These are phyloP conservation scores for Lithohypha guttulata DNA, from an alignment of 2,329 filamentous ascomycete species.

Conservation along the genomic window DNA sequence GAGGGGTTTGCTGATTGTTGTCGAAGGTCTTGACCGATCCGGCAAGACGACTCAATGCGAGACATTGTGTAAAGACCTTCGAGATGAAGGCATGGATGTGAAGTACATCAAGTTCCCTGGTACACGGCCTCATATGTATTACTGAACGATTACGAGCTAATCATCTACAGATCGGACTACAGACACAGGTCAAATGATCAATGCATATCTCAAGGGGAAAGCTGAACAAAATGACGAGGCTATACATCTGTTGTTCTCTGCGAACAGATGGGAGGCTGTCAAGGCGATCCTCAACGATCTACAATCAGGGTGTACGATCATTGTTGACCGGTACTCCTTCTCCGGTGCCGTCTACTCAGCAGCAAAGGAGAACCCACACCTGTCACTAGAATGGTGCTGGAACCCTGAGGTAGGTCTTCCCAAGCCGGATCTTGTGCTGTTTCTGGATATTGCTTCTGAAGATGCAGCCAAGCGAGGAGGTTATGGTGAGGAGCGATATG, in stretches of 20 bases:
- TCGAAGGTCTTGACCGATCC: constrained; percentile 81
- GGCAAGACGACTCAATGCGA: constrained; percentile 88
- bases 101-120: constrained; percentile 57
- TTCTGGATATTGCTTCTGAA: constrained; percentile 68
- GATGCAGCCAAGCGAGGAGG: constrained; percentile 68
- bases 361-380: constrained; percentile 63
- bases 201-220: constrained; percentile 64
- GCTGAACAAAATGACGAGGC: constrained; percentile 72
- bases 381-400: constrained; percentile 70
- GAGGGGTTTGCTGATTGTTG: constrained; percentile 62
- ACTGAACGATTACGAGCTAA: neutral
- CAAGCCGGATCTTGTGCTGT: constrained; percentile 75
- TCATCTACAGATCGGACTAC: constrained; percentile 59
- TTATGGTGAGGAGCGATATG: constrained; percentile 81
- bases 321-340: constrained; percentile 92
- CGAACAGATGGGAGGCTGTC: constrained; percentile 73
- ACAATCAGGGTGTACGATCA: constrained; percentile 57
- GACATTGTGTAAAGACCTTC: constrained; percentile 48
- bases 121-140: constrained; percentile 26
- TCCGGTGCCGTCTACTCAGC: constrained; percentile 88
- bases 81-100: constrained; percentile 41
- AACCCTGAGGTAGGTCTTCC: constrained; percentile 78
- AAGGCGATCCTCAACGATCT: constrained; percentile 40
- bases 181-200: constrained; percentile 77
- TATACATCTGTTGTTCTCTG: constrained; percentile 81